Base-by-base conservation (phyloP, 139 green algal genomes). In the Coccomyxa sp. region DNA sequence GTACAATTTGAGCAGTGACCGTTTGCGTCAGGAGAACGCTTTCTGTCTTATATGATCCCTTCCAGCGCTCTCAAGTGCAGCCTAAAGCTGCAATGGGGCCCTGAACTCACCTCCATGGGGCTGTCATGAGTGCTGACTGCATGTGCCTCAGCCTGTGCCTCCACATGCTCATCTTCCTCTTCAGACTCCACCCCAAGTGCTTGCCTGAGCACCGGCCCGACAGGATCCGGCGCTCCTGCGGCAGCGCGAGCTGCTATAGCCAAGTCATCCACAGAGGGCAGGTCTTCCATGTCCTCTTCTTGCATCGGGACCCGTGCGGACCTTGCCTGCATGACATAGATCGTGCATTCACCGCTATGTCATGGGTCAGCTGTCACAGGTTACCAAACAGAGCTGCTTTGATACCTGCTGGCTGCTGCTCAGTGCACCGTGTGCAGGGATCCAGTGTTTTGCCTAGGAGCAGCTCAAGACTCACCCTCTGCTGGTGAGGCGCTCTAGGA, bases 191-290 rank as follows among this genome's bases (percentile, higher is more conserved):
- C 57, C 13, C 21, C 21, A 27, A 28, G 51, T 51, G 51, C 51
- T 18, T 45, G 51, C 57, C 51, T 18, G 51, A 45, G 14, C 57
- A 82, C 21, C 16, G 30, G 79, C 21, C 27, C 16, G 51, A 82
- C 51, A 18, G 79, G 30, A 25, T 66, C 79, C 18, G 30, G 27
- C 23, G 16, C 57, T 15, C 15, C 58, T 32, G 57, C 79, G 12
- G 79, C 79, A 38, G 79, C 79, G 13, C 25, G 25, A 45, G 79
- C 79, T 27, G 79, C 79, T 51, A 82, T 51, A 18, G 71, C 51
- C 79, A 82, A 11, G 79, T 82, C 79, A 51, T 82, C 79, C 51
- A 82, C 57, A 25, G 30, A 38, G 51, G 79, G 79, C 51, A 68
- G 51, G 15, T 82, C 57, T 0, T 45, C 79, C 27, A 15, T n/a